phyloP scores from a whole-genome alignment of 345 rosid species.

The Eucalyptus polyanthemos region DNA sequence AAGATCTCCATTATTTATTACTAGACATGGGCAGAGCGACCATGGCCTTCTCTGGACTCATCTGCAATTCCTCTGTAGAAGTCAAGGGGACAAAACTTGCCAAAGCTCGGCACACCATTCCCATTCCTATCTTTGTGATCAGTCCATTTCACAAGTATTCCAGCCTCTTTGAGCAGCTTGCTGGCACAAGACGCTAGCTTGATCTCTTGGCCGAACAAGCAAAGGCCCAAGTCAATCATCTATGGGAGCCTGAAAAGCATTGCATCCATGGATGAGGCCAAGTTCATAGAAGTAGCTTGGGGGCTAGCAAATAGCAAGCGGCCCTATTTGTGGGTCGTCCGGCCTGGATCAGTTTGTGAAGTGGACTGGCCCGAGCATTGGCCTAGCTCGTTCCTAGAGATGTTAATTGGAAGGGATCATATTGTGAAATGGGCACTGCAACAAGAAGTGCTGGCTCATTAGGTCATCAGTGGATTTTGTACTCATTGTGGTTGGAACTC shows the following conservation, averaged over 20 bases:
- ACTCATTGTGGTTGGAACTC: background rate
- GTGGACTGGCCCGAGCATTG: background rate
- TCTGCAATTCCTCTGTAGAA: background rate
- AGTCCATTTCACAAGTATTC: slow-evolving; percentile 28
- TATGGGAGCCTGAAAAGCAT: slow-evolving; percentile 33
- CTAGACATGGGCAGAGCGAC: background rate
- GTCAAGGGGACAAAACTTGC: slow-evolving; percentile 5
- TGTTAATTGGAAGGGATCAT: background rate
- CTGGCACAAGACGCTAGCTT: slow-evolving; percentile 4
- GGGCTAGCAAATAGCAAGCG: background rate
- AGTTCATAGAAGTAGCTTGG: background rate
- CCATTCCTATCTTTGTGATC: slow-evolving; percentile 14
- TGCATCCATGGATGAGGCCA: background rate
- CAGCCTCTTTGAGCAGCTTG: slow-evolving; percentile 7
- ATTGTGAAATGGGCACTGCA: background rate
- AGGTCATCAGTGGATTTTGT: background rate
- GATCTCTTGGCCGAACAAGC: slow-evolving; percentile 19
- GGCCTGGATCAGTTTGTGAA: background rate
- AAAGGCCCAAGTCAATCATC: slow-evolving; percentile 12
- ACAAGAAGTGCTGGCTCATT: background rate
- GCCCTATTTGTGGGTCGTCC: background rate
- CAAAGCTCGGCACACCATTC: background rate
- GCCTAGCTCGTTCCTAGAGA: background rate
- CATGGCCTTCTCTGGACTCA: background rate
- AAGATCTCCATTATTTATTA: background rate